Conservation (phyloP, 2,329 filamentous ascomycete species). For the Xylariaceae sp. region DNA sequence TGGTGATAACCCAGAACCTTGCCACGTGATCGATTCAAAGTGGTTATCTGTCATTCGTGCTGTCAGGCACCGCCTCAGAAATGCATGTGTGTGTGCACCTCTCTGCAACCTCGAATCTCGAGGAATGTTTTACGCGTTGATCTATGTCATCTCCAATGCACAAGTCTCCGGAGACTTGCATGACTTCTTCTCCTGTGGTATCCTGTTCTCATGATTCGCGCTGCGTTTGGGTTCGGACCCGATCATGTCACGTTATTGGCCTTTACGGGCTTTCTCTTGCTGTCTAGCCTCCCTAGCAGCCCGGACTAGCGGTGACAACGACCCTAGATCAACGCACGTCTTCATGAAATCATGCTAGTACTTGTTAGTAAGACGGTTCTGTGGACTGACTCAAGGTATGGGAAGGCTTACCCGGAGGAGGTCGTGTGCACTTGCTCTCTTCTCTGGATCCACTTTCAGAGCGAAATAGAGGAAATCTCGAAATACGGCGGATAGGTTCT, state of each 20-base stretch:
- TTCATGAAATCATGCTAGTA: constrained; percentile 77
- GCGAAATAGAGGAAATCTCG: constrained; percentile 90
- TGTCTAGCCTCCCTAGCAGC: constrained; percentile 81
- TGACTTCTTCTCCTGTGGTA: constrained; percentile 3
- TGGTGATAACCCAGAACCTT: too few relatives aligned
- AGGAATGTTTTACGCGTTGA: too few relatives aligned
- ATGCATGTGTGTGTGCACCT: too few relatives aligned
- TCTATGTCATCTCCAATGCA: too few relatives aligned
- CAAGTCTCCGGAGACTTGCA: constrained; percentile 10
- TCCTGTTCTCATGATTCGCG: constrained; percentile 8
- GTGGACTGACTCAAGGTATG: constrained; percentile 6
- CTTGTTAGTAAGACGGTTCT: constrained; percentile 19
- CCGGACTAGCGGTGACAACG: constrained; percentile 81
- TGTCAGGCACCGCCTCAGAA: too few relatives aligned
- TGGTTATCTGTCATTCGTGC: too few relatives aligned
- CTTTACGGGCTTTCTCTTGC: constrained; percentile 77
- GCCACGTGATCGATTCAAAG: too few relatives aligned
- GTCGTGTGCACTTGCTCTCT: constrained; percentile 92
- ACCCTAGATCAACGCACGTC: constrained; percentile 67
- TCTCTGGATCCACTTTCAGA: constrained; percentile 94
- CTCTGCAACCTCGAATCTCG: too few relatives aligned
- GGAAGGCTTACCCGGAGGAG: constrained; percentile 72
- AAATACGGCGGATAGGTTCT: constrained; percentile 77
- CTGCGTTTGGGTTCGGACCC: not conserved
- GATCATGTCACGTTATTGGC: constrained; percentile 32